Evolutionary conservation across 441 rosid genomes (phyloP), one percentile per base, ranked within the genome.

Genomic region (Adansonia gregorii): DNA sequence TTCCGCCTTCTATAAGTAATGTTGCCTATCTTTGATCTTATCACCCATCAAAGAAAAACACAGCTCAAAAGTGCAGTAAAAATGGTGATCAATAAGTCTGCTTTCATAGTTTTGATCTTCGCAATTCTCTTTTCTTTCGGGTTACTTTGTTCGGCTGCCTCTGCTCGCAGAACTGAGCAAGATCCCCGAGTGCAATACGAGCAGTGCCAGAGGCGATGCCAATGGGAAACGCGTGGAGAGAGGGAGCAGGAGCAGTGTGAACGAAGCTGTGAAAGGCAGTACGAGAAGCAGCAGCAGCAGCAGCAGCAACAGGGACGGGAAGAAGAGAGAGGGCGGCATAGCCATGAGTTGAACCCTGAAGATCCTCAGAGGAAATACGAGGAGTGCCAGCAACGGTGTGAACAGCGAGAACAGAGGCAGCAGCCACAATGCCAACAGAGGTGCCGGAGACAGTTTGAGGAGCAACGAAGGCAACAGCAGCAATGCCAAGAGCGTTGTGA

Each of bases 191-290:
- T 48, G 82, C 6, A 70, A 46, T 58, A 74, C 66, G 61, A 83
- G 61, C 65, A 69, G 2, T 78, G 85, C 78, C 73, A 35, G 48
- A 75, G 54, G 24, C 66, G 81, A 3, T 84, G 84, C 79, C 45
- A 54, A 4, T 10, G 31, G 68, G 78, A 22, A 35, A 67, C 39
- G 20, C 39, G 35, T 1, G 55, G 67, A 2, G 39, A 39, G 0
- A 48, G 27, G 54, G 22, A 41, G 20, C 72, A 77, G 15, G 58
- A 72, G 15, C 45, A 48, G 73, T 86, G 90, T 14, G 73, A 75
- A 69, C 41, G 66, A 8, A 59, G 7, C 3, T 86, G 88, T 39
- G 78, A 72, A 78, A 79, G 77, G 80, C 67, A 48, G 9, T 86
- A 82, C 31, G 75, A 69, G 79, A 74, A 80, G 78, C 70, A 60